These are phyloP conservation scores for Inga leiocalycina DNA, from an alignment of 306 rosid genomes.

Conservation along the genomic window DNA sequence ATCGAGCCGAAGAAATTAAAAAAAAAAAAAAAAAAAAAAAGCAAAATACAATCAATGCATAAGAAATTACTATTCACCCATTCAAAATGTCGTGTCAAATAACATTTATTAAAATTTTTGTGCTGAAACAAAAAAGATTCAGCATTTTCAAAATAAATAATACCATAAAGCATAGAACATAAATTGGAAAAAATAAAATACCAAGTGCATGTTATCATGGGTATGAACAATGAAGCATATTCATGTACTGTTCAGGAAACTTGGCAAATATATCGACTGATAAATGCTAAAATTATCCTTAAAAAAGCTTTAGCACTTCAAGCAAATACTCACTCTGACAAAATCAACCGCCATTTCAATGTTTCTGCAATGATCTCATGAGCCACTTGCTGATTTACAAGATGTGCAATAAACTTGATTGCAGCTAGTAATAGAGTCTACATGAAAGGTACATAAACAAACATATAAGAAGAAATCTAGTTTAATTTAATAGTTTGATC, in stretches of 20 bases:
- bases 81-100: background rate
- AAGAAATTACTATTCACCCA: background rate
- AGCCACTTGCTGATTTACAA: slow-evolving; percentile 92
- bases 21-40: background rate
- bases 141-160: background rate
- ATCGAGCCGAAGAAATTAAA: too few relatives aligned
- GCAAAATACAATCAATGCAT: background rate
- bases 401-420: slow-evolving; percentile 88
- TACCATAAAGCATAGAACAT: background rate
- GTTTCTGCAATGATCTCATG: slow-evolving; percentile 87
- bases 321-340: slow-evolving; percentile 77
- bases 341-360: slow-evolving; percentile 98
- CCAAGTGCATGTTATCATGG: background rate
- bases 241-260: background rate
- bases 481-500: background rate
- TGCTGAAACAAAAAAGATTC: background rate
- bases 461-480: background rate
- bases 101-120: background rate
- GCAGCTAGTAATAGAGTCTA: slow-evolving; percentile 91
- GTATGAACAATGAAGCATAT: background rate
- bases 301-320: background rate
- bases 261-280: background rate
- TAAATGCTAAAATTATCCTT: too few relatives aligned
- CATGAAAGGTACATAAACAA: slow-evolving; percentile 21
- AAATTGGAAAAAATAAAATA: background rate